Evolutionary conservation across 1,139 yeast species (phyloP).

Genomic region (Yamadazyma sp.): DNA sequence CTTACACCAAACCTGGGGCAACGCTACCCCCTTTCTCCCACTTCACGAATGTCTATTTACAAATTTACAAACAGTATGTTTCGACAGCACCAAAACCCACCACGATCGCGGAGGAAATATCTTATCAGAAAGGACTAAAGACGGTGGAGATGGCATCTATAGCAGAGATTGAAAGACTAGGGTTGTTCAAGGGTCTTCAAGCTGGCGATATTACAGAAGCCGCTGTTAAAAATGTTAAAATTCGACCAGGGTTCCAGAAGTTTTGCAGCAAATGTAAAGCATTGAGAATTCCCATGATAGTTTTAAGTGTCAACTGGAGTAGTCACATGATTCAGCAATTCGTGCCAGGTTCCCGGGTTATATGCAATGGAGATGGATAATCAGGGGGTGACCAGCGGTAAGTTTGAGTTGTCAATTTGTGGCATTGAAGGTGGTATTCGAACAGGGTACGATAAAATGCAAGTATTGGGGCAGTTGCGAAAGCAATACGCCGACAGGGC

Average conservation of each 20-base stretch:
- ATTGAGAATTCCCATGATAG: constrained; percentile 35
- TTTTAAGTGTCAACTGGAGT: constrained; percentile 71
- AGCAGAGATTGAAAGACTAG: constrained; percentile 36
- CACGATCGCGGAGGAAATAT: constrained; percentile 31
- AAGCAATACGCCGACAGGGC: constrained; percentile 34
- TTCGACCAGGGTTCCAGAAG: constrained; percentile 45
- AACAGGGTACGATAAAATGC: constrained; percentile 58
- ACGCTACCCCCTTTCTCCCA: constrained; percentile 40
- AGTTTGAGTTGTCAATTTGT: constrained; percentile 17
- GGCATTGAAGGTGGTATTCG: constrained; percentile 27
- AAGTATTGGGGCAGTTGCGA: constrained; percentile 24
- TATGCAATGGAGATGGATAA: constrained; percentile 45
- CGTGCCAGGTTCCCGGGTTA: constrained; percentile 15
- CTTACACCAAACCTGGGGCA: constrained; percentile 39
- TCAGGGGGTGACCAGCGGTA: constrained; percentile 42
- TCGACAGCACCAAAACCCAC: constrained; percentile 21
- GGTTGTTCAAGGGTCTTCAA: constrained; percentile 47
- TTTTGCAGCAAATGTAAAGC: constrained; percentile 27
- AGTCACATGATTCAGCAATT: constrained; percentile 38
- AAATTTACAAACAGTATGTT: constrained; percentile 29
- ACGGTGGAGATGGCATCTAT: constrained; percentile 54
- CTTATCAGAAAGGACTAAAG: constrained; percentile 46
- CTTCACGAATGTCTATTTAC: constrained; percentile 46
- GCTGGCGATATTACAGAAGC: constrained; percentile 28
- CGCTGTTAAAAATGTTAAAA: constrained; percentile 33